Percentiles rank a stretch among this genome's conserved stretches.
Conservation (phyloP, 1,139 yeast species). For the Torulaspora pretoriensis region DNA sequence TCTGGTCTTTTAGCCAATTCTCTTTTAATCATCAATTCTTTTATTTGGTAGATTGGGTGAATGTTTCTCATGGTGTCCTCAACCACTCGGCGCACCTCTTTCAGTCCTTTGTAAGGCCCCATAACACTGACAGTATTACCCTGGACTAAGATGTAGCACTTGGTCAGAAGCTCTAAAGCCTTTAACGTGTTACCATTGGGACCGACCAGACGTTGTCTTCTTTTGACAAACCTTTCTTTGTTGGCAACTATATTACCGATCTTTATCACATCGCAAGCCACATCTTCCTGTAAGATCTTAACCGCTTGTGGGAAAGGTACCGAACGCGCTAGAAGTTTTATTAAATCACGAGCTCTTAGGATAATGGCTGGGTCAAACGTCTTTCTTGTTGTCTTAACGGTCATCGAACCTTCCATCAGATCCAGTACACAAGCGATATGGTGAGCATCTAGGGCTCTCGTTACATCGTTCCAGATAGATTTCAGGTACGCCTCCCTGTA, state of each 20-base stretch:
- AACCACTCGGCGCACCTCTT: slow-evolving; percentile 87
- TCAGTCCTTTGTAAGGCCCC: slow-evolving; percentile 95
- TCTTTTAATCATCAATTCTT: slow-evolving; percentile 95
- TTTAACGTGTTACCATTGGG: slow-evolving; percentile 96
- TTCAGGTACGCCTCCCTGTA: slow-evolving; percentile 89
- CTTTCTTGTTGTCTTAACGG: slow-evolving; percentile 91
- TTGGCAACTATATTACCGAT: slow-evolving; percentile 85
- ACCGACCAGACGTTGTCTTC: slow-evolving; percentile 95
- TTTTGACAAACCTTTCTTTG: slow-evolving; percentile 88
- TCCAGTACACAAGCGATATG: slow-evolving; percentile 79
- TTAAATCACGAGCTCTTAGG: slow-evolving; percentile 89
- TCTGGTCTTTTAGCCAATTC: slow-evolving; percentile 94
- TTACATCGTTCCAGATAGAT: slow-evolving; percentile 90
- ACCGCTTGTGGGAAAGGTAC: slow-evolving; percentile 97
- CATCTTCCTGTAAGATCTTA: slow-evolving; percentile 82
- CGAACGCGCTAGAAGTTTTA: slow-evolving; percentile 88
- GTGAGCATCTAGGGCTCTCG: slow-evolving; percentile 67
- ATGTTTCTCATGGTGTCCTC: slow-evolving; percentile 96
- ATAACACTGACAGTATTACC: slow-evolving; percentile 96
- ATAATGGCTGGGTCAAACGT: slow-evolving; percentile 94
- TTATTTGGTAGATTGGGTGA: slow-evolving; percentile 95
- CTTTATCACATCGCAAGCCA: slow-evolving; percentile 94
- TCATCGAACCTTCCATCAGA: slow-evolving; percentile 95
- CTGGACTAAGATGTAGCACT: slow-evolving; percentile 91
- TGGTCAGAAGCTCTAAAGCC: slow-evolving; percentile 87